A percentile compares a stretch with the other conserved stretches of the same genome.
Conservation (phyloP, 1,139 yeast species). For the Diutina mesorugosa region DNA sequence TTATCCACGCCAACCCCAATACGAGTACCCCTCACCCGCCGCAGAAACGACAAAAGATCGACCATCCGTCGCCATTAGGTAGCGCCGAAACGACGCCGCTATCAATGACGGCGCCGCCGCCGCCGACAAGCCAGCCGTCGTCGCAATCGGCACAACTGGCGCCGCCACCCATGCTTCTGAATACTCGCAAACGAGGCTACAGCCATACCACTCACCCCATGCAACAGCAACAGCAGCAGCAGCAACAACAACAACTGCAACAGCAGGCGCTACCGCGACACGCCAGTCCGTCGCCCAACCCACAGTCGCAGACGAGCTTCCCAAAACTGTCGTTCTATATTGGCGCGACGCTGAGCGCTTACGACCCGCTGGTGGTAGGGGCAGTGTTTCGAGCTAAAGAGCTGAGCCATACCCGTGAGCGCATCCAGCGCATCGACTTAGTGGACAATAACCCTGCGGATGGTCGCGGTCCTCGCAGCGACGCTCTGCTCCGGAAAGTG, state of each 20-base stretch:
- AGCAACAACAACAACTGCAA: constrained; percentile 33
- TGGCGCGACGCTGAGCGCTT: constrained; percentile 58
- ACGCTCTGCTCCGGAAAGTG: constrained; percentile 52
- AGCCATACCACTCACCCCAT: constrained; percentile 2
- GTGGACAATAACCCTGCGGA: constrained; percentile 46
- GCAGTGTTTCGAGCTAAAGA: constrained; percentile 33
- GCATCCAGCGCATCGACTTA: constrained; percentile 3
- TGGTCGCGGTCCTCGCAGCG: constrained; percentile 20
- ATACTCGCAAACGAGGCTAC: constrained; percentile 4
- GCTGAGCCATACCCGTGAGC: constrained; percentile 3
- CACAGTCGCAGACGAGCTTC: constrained; percentile 13
- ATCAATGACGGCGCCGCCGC: constrained; percentile 4
- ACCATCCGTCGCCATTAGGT: constrained; percentile 9
- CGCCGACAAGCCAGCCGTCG: constrained; percentile 4
- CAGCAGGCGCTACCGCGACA: constrained; percentile 34
- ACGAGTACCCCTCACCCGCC: constrained; percentile 5
- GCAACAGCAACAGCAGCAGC: constrained; percentile 24
- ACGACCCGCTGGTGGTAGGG: constrained; percentile 46
- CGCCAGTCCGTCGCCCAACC: constrained; percentile 1
- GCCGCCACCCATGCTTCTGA: background rate
- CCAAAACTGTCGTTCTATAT: constrained; percentile 69
- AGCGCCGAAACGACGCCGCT: constrained; percentile 7
- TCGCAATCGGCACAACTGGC: background rate
- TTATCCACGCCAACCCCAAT: constrained; percentile 8
- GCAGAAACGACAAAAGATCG: constrained; percentile 21